A percentile compares a stretch with the other conserved stretches of the same genome.
Evolutionary conservation across 768 basidiomycete genomes (phyloP).

Genomic region (Russula sp.): DNA sequence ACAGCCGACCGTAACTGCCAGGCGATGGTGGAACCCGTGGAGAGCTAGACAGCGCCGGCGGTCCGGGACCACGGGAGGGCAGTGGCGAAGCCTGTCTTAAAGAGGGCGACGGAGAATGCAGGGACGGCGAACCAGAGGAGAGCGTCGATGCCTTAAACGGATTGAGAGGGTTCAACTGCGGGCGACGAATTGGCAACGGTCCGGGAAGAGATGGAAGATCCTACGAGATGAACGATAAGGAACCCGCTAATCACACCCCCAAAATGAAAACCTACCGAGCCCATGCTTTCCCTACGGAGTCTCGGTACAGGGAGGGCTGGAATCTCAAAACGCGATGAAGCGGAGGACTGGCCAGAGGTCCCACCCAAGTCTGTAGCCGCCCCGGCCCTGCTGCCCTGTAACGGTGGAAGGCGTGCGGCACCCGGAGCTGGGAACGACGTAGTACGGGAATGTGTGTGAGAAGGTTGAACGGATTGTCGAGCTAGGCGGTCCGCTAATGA

Average conservation of each 20-base stretch:
- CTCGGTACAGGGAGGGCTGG: conserved; percentile 35
- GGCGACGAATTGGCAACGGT: conserved; percentile 46
- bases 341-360: conserved; percentile 42
- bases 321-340: conserved; percentile 38
- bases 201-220: conserved; percentile 42
- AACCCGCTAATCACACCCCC: conserved; percentile 3
- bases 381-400: conserved; percentile 36
- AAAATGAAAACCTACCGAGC: conserved; percentile 36
- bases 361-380: conserved; percentile 28
- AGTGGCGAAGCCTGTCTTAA: conserved; percentile 49
- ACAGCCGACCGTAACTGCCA: conserved; percentile 34
- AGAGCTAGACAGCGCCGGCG: conserved; percentile 38
- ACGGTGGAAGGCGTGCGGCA: conserved; percentile 38
- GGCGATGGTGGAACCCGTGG: conserved; percentile 46
- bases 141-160: conserved; percentile 53
- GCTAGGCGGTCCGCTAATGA: conserved; percentile 47
- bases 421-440: conserved; percentile 39
- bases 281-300: conserved; percentile 50
- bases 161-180: conserved; percentile 43
- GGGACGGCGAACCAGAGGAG: conserved; percentile 46
- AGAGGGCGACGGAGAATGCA: conserved; percentile 50
- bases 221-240: conserved; percentile 29
- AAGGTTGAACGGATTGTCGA: conserved; percentile 35
- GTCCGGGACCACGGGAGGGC: conserved; percentile 37
- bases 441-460: conserved; percentile 38